Conservation (phyloP, 352 stramenopile genomes). For the Aphanomyces astaci region DNA sequence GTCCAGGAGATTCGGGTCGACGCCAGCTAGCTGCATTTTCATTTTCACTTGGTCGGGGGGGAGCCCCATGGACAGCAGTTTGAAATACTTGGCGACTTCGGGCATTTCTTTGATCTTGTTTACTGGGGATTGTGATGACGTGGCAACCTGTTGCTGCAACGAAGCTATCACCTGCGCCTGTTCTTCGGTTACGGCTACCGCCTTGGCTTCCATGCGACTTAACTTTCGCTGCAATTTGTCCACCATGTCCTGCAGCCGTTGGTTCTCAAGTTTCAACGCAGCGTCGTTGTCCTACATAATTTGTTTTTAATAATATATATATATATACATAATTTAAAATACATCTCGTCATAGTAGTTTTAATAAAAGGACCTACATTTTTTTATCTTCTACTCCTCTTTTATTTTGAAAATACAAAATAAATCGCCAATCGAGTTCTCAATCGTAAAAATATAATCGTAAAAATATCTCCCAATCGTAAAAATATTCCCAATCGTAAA, state of each 20-base stretch:
- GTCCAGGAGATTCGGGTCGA: conserved; percentile 61
- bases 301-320: too few relatives aligned
- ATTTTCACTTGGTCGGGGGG: conserved; percentile 76
- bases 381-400: too few relatives aligned
- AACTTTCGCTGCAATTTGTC: conserved; percentile 72
- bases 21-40: conserved; percentile 71
- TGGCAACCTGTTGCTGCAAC: conserved; percentile 38
- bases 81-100: conserved; percentile 77
- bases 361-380: too few relatives aligned
- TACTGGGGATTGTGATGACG: conserved; percentile 23
- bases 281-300: background rate
- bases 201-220: conserved; percentile 12
- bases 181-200: conserved; percentile 37
- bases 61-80: conserved; percentile 70
- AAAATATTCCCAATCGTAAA: too few relatives aligned
- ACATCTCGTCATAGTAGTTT: too few relatives aligned
- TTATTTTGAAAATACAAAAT: too few relatives aligned
- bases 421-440: too few relatives aligned
- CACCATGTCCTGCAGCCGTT: conserved; percentile 57
- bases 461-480: too few relatives aligned
- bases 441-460: too few relatives aligned
- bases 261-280: conserved; percentile 60
- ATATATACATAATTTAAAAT: too few relatives aligned
- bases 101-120: conserved; percentile 61
- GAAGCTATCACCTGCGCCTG: conserved; percentile 35